A percentile compares a stretch with the other conserved stretches of the same genome.
These are phyloP conservation scores for Aspergillus fumigatiaffinis DNA, from an alignment of 2,329 filamentous ascomycete genomes.

Conservation along the genomic window DNA sequence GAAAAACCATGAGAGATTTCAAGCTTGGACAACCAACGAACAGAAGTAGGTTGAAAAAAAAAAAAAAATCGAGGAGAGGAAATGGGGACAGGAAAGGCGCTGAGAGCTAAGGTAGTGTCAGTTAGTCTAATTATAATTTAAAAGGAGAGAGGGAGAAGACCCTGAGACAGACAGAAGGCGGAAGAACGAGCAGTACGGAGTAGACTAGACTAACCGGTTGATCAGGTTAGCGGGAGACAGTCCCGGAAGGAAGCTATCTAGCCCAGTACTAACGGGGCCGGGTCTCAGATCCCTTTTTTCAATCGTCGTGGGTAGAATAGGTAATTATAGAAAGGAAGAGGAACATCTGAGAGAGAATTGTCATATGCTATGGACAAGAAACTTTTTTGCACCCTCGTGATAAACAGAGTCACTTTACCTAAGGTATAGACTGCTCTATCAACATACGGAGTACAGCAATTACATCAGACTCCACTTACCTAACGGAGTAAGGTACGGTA, in stretches of 20 bases:
- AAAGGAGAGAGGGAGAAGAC: conserved; percentile 9
- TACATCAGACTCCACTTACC: background rate
- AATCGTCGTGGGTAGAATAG: background rate
- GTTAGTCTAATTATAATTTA: background rate
- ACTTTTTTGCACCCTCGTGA: background rate
- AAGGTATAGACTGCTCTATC: too few relatives aligned
- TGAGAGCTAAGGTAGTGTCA: background rate
- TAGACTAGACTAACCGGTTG: conserved; percentile 5
- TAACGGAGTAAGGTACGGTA: background rate
- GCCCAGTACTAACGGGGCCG: background rate
- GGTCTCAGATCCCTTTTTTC: background rate
- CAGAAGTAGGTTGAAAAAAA: background rate
- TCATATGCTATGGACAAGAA: background rate
- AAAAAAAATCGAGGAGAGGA: conserved; percentile 3
- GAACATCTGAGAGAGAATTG: too few relatives aligned
- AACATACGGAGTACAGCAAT: background rate
- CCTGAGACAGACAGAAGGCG: conserved; percentile 5
- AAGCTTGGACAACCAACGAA: background rate
- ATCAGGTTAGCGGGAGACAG: background rate
- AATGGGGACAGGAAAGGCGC: background rate
- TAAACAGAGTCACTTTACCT: background rate
- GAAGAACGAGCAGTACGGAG: background rate
- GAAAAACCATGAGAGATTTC: background rate
- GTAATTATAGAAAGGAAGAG: background rate
- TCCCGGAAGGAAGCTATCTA: background rate